phyloP scores from a whole-genome alignment of 768 basidiomycete genomes.

The Tricholomella constricta region DNA sequence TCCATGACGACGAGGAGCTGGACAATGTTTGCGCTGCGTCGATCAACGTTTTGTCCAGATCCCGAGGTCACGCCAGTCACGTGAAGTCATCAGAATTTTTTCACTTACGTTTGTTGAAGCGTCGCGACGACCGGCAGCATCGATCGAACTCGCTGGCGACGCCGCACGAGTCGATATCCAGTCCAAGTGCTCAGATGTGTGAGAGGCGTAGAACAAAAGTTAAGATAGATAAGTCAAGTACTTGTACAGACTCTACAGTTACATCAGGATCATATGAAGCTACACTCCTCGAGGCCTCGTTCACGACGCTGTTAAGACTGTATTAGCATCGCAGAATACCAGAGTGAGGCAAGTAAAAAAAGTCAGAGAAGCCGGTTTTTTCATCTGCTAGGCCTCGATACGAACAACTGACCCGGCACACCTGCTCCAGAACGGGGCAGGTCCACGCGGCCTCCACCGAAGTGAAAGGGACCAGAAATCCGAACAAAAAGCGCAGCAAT shows the following conservation, averaged over 20 bases:
- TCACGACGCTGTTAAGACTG: too few species aligned
- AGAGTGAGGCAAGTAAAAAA: not conserved
- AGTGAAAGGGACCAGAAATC: conserved; percentile 37
- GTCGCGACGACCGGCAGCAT: too few species aligned
- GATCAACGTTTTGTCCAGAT: conserved; percentile 14
- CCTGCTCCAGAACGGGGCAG: conserved; percentile 52
- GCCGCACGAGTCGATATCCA: too few species aligned
- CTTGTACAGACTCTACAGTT: too few species aligned
- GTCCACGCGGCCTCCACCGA: conserved; percentile 35
- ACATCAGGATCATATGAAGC: too few species aligned
- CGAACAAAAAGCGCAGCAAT: conserved; percentile 43
- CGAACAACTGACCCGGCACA: conserved; percentile 36
- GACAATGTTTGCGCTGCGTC: not conserved
- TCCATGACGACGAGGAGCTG: conserved; percentile 19
- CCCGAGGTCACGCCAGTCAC: conserved; percentile 12
- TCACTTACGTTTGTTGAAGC: not conserved
- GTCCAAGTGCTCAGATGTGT: too few species aligned
- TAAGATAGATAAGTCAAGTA: too few species aligned
- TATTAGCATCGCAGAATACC: not conserved
- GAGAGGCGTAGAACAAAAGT: too few species aligned
- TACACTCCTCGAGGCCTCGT: too few species aligned
- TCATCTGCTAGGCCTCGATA: conserved; percentile 46
- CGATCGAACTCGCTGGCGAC: too few species aligned
- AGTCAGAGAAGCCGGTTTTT: conserved; percentile 70
- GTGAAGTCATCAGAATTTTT: conserved; percentile 2